Evolutionary conservation across 345 rosid genomes (phyloP), one percentile per base, ranked within the genome.

Genomic region (Salix koriyanagi): DNA sequence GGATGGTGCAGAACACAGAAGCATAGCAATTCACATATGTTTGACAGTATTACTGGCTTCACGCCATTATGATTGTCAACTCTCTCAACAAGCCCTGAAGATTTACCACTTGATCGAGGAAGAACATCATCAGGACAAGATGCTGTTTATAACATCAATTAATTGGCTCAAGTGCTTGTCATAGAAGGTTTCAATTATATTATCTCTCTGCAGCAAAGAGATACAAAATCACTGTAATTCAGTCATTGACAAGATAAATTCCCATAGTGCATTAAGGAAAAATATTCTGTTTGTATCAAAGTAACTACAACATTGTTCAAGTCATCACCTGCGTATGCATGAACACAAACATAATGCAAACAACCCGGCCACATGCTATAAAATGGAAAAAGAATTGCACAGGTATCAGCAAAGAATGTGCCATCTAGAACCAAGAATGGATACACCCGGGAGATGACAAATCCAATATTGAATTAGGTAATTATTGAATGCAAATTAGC

Each of bases 1-100:
- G 97, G 93, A 86, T 94, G 98, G 89, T 96, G 98, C 79, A 90
- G 61, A 72, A 92, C 94, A 75, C 99, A 94, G 81, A 94, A 96
- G 87, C 99, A 96, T 36, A 96, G 85, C 86, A 96, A 77, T 77
- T 96, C 99, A 84, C 99, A 94, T 79, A 94, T 90, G 88, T 84
- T 94, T 72, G 89, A 86, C 26, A 94, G 91, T 85, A 94, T 91
- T 85, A 92, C 98, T 73, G 99, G 97, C 87, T 90, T 94, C 71
- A 83, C 84, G 58, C 78, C 65, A 72, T 79, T 75, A 75, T 82
- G 86, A 82, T 64, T 88, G 81, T 80, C 83, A 80, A 81, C 83
- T 79, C 81, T 82, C 86, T 79, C 85, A 26, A 71, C 83, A 78
- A 75, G 77, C 73, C 79, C 86, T 64, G 80, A 85, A 75, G 89